Evolutionary conservation across 306 rosid species (phyloP), one percentile per base, ranked within the genome.

Genomic region (Cercis canadensis): DNA sequence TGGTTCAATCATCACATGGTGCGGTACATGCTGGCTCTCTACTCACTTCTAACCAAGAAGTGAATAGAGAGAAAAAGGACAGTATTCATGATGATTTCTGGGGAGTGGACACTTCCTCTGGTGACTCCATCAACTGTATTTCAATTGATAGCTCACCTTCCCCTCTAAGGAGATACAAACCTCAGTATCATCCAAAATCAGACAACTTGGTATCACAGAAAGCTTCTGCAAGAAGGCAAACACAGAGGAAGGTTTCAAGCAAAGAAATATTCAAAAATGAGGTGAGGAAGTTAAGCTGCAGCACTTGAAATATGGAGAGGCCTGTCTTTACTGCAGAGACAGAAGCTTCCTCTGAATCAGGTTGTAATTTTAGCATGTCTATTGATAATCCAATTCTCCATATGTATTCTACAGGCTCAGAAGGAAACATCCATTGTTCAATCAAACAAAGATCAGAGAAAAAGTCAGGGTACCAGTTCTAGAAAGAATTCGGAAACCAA

Each of bases 281-380:
- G 92, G 91, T 86, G 67, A 84, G 86, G 68, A 58, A 65, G 57
- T 45, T 40, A 50, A 56, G 74, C 51, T 67, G 62, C 57, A 19
- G 57, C 17, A 16, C 17, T 34, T 14, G 56, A 32, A 63, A 65
- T 15, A 31, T 46, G 56, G 29, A 18, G 16, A 72, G 18, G 11
- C 37, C 33, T 69, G 50, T 41, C 72, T 77, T 49, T 12, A n/a
- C 64, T 41, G 47, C 69, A 57, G 43, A 34, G 61, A 37, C 16
- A 16, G 34, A 31, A 7, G 67, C n/a, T 50, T 76, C 58, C 37
- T 49, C 65, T 37, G 62, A 68, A 24, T 60, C 10, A 41, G 65
- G 32, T 59, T 63, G 40, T 13, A 18, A 19, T 36, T 45, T 44
- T 41, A 19, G 8, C 39, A 51, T 32, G 8, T 50, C 43, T 17